Percentiles rank a stretch among this genome's conserved stretches.
Evolutionary conservation across 163 green algal species (phyloP).

Genomic region (Chloromonas sp.): DNA sequence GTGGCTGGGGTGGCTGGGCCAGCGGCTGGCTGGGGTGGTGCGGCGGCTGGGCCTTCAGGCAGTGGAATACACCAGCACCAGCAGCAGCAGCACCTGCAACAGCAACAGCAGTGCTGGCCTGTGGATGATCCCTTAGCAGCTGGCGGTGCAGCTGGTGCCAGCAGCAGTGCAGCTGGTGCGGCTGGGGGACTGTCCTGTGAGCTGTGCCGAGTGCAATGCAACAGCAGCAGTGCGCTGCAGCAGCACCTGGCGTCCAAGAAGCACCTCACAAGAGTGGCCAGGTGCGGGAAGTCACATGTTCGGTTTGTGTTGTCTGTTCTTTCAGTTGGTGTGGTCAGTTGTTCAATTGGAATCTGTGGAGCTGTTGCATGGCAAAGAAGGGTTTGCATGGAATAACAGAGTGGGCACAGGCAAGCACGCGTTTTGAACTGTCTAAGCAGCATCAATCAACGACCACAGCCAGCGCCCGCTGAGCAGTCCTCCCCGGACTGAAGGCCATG

Average conservation of each 20-base stretch:
- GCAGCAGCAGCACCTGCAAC: neutral
- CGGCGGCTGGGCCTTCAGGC: neutral
- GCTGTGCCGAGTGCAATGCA: conserved; percentile 40
- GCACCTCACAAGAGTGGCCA: conserved; percentile 31
- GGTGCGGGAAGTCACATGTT: neutral
- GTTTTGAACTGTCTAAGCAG: too few relatives aligned
- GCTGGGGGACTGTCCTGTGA: neutral
- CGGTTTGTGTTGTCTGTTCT: neutral
- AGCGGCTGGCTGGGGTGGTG: neutral
- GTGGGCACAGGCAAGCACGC: too few relatives aligned
- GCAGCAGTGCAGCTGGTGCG: neutral
- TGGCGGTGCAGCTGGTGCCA: neutral
- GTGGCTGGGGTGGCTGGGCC: neutral
- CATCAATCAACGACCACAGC: too few relatives aligned
- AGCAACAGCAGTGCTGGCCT: neutral
- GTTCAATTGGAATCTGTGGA: too few relatives aligned
- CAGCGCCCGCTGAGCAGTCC: too few relatives aligned
- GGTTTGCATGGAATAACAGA: too few relatives aligned
- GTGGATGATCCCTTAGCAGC: neutral
- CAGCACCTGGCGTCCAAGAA: conserved; percentile 42
- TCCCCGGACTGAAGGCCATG: too few relatives aligned
- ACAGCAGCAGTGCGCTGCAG: conserved; percentile 33
- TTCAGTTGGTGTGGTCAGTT: neutral
- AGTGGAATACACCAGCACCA: neutral
- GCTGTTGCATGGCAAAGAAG: too few relatives aligned